A percentile compares a stretch with the other conserved stretches of the same genome.
Evolutionary conservation across 2,329 filamentous ascomycete species (phyloP).

Genomic region (Xenoacremonium recifei): DNA sequence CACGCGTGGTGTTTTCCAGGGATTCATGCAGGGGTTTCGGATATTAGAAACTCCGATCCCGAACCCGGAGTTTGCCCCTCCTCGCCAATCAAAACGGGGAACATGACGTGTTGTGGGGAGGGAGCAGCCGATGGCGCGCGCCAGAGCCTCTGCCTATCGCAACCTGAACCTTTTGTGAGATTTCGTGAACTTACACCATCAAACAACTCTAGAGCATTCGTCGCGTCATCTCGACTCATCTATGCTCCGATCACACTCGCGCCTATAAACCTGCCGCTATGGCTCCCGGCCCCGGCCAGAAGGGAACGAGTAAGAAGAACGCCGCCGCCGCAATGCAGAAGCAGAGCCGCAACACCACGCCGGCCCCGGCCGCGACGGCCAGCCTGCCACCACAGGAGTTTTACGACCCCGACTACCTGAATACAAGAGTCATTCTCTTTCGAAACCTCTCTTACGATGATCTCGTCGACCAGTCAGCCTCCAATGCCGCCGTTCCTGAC

Average conservation of each 20-base stretch:
- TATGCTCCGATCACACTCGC: slow-evolving; percentile 3
- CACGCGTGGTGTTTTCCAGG: no score
- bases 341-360: slow-evolving; percentile 78
- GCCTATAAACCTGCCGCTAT: slow-evolving; percentile 34
- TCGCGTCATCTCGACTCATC: slow-evolving; percentile 3
- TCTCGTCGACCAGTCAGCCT: slow-evolving; percentile 61
- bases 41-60: no score
- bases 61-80: no score
- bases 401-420: slow-evolving; percentile 64
- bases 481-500: slow-evolving; percentile 58
- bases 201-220: slow-evolving; percentile 6
- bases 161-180: no score
- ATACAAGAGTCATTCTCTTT: slow-evolving; percentile 59
- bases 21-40: no score
- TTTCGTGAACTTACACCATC: no score
- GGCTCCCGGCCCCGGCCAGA: slow-evolving; percentile 58
- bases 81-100: not conserved
- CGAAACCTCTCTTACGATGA: slow-evolving; percentile 66
- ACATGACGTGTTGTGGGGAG: not conserved
- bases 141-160: not conserved
- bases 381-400: slow-evolving; percentile 54
- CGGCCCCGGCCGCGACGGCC: slow-evolving; percentile 45
- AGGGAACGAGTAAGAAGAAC: slow-evolving; percentile 65
- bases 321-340: slow-evolving; percentile 59
- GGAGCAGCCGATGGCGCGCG: not conserved